Evolutionary conservation across 345 rosid species (phyloP).

Genomic region (Eucalyptus curtisii): DNA sequence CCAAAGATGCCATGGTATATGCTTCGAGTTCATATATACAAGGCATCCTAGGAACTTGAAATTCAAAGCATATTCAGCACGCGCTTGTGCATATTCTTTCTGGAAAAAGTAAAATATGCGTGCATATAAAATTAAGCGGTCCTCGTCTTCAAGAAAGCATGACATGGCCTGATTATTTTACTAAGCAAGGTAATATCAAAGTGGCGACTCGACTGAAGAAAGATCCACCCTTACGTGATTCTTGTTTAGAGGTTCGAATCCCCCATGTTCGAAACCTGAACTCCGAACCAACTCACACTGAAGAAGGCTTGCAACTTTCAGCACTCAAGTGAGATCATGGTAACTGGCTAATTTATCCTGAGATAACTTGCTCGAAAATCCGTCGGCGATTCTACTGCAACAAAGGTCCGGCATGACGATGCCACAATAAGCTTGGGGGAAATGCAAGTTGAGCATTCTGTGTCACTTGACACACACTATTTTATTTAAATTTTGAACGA

Average conservation of each 20-base stretch:
- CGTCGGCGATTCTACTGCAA: background rate
- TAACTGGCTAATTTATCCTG: background rate
- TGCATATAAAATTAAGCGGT: background rate
- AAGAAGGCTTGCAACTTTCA: background rate
- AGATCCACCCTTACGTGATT: background rate
- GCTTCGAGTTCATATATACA: background rate
- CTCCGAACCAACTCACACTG: background rate
- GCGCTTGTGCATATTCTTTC: background rate
- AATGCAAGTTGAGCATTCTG: background rate
- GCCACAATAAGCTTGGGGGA: background rate
- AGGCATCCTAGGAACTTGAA: background rate
- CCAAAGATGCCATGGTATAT: background rate
- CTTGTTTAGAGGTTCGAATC: background rate
- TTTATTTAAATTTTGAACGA: too few relatives aligned
- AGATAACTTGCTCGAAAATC: rapidly evolving
- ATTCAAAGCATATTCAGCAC: background rate
- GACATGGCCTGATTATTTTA: background rate
- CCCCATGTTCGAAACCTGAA: background rate
- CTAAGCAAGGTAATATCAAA: background rate
- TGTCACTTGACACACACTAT: too few relatives aligned
- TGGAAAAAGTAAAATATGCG: background rate
- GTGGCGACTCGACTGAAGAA: background rate
- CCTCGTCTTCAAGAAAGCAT: background rate
- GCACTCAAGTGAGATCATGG: background rate
- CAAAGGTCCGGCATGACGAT: background rate